Evolutionary conservation across 2,329 filamentous ascomycete species (phyloP).

Genomic region (Trichoderma sp.): DNA sequence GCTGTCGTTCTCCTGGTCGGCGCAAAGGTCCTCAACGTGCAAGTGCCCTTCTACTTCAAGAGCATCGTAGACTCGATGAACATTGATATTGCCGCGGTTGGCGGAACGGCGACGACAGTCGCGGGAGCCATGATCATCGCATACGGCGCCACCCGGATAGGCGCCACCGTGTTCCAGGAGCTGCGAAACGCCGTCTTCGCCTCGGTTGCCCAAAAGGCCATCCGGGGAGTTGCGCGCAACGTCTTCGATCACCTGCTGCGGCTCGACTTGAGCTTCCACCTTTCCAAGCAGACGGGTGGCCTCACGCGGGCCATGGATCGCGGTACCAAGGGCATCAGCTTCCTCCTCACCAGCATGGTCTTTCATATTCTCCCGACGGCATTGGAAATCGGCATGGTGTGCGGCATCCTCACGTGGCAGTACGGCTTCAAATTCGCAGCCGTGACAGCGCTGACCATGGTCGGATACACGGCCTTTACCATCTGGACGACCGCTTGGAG

Average conservation of each 20-base stretch:
- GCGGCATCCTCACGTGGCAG: conserved; percentile 93
- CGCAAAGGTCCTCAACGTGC: conserved; percentile 93
- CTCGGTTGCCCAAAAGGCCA: conserved; percentile 94
- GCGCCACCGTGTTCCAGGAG: conserved; percentile 89
- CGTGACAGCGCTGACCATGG: conserved; percentile 89
- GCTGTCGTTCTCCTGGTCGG: conserved; percentile 84
- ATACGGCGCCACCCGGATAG: conserved; percentile 86
- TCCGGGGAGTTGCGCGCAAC: conserved; percentile 84
- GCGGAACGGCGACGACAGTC: conserved; percentile 86
- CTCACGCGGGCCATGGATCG: conserved; percentile 92
- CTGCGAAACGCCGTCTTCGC: conserved; percentile 95
- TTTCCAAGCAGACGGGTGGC: conserved; percentile 91
- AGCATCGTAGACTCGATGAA: conserved; percentile 98
- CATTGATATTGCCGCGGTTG: conserved; percentile 81
- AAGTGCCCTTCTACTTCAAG: conserved; percentile 99
- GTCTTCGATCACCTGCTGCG: conserved; percentile 89
- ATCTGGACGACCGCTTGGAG: conserved; percentile 96
- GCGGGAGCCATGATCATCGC: conserved; percentile 92
- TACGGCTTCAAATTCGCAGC: conserved; percentile 90
- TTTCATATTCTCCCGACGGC: conserved; percentile 95
- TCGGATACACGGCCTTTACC: conserved; percentile 92
- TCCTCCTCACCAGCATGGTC: conserved; percentile 95
- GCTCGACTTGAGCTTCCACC: conserved; percentile 90
- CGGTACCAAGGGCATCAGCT: conserved; percentile 98
- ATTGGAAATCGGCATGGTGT: conserved; percentile 92